Evolutionary conservation across 805 yeast species (phyloP).

Genomic region (Zygosaccharomyces lentus): DNA sequence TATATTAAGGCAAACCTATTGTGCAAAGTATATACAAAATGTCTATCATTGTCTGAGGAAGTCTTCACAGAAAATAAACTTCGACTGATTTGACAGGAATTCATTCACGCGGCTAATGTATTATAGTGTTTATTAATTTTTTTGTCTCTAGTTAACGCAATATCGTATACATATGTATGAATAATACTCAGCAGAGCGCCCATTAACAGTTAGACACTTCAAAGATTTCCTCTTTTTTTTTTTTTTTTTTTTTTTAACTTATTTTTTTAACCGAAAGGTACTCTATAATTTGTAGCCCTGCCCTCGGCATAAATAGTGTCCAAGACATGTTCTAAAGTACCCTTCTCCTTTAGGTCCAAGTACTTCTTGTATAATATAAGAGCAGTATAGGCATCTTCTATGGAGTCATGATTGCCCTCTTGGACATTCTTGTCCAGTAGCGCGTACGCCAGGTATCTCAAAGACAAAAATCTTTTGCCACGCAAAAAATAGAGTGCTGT

Average conservation of each 20-base stretch:
- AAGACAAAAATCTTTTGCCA: conserved; percentile 72
- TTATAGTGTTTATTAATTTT: too few relatives aligned
- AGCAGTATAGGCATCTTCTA: conserved; percentile 92
- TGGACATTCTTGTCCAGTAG: conserved; percentile 75
- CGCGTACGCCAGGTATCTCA: conserved; percentile 81
- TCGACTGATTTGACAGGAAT: too few relatives aligned
- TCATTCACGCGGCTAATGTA: too few relatives aligned
- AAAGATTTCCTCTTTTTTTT: not conserved
- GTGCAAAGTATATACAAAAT: too few relatives aligned
- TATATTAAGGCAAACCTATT: too few relatives aligned
- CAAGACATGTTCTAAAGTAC: conserved; percentile 57
- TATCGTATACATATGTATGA: too few relatives aligned
- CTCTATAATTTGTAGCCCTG: conserved; percentile 32
- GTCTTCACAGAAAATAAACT: too few relatives aligned
- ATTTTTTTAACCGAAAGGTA: conserved; percentile 17
- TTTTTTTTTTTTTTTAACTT: not conserved
- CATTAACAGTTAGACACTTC: not conserved
- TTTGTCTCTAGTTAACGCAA: too few relatives aligned
- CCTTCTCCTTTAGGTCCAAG: conserved; percentile 52
- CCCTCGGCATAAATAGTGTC: conserved; percentile 71
- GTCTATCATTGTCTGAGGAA: too few relatives aligned
- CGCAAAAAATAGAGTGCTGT: conserved; percentile 78
- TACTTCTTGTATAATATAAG: conserved; percentile 70
- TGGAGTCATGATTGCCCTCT: conserved; percentile 91
- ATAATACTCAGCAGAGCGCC: too few relatives aligned